Evolutionary conservation across 106 monocot species (phyloP), one percentile per base, ranked within the genome.

Genomic region (Gastrodia elata): DNA sequence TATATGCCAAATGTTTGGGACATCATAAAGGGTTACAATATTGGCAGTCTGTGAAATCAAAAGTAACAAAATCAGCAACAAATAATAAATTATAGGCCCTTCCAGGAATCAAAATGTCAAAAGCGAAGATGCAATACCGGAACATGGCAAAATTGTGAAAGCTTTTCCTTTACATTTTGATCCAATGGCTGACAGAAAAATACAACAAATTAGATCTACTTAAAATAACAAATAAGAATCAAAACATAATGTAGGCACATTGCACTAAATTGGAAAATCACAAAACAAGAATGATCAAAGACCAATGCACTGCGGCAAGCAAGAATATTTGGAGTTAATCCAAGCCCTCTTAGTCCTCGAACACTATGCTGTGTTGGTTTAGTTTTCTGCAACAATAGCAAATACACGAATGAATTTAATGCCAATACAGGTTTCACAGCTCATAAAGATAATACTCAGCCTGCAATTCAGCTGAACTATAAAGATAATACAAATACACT

Each of bases 1-100:
- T 38, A 77, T 85, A 64, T 75, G 85, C 88, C 88, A 89, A 42
- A 89, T 89, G 78, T 89, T 89, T 70, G 85, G 48, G 55, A 89
- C 88, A 81, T 89, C 85, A 68, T 89, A 74, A 68, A 89, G 80
- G 52, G 82, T 83, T 32, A 85, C n/a, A n/a, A 89, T 82, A 77
- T 83, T 80, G 37, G 61, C 34, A 20, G 59, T 78, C 88, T 89
- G 79, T 33, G 84, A 67, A 76, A 56, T 58, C 59, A 79, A 35
- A 44, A 25, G 25, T 14, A 56, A 14, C 9, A 39, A 68, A 68
- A 68, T 32, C 42, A 43, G 28, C 30, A 25, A 4, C 39, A 4
- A 38, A 28, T 41, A 41, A 70, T 11, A 27, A 26, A 2, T 65
- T 9, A 27, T 74, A 16, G 15, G 5, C 5, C 26, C 25, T 41